phyloP scores from a whole-genome alignment of 148 eudicot genomes.

The Simmondsia chinensis region DNA sequence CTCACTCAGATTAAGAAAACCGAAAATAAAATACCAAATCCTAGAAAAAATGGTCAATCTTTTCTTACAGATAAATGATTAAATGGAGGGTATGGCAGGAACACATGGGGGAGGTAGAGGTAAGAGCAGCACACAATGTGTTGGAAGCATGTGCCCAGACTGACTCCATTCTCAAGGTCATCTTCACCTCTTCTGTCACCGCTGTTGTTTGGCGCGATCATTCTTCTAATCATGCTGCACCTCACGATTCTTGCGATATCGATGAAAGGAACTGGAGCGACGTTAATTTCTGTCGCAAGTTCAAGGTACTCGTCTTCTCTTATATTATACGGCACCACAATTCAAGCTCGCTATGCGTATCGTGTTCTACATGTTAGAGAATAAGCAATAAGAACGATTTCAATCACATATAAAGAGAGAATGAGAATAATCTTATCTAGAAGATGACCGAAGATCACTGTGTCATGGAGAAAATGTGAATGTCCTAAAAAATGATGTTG shows the following conservation, averaged over 20 bases:
- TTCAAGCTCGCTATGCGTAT: too few species aligned
- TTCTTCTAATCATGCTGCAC: slow-evolving; percentile 5
- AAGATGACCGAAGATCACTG: too few species aligned
- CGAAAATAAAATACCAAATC: too few species aligned
- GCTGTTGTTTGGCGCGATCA: slow-evolving; percentile 33
- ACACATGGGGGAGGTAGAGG: slow-evolving; percentile 45
- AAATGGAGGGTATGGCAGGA: slow-evolving; percentile 27
- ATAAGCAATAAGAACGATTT: too few species aligned
- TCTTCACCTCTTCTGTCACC: slow-evolving; percentile 54
- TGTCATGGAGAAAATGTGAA: too few species aligned
- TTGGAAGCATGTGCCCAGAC: slow-evolving; percentile 59
- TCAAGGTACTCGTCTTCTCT: slow-evolving; percentile 24
- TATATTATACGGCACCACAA: not conserved
- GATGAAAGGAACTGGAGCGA: slow-evolving; percentile 55
- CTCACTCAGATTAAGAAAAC: too few species aligned
- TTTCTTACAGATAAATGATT: too few species aligned
- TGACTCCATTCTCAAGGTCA: slow-evolving; percentile 38
- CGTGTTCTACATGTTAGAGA: too few species aligned
- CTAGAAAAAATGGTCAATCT: too few species aligned
- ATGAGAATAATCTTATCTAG: too few species aligned
- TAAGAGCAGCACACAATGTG: slow-evolving; percentile 59
- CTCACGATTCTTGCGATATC: slow-evolving; percentile 10
- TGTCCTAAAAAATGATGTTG: too few species aligned
- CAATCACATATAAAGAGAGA: too few species aligned
- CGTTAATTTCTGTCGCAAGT: slow-evolving; percentile 35